Evolutionary conservation across 306 rosid genomes (phyloP).

Genomic region (Delonix regia): DNA sequence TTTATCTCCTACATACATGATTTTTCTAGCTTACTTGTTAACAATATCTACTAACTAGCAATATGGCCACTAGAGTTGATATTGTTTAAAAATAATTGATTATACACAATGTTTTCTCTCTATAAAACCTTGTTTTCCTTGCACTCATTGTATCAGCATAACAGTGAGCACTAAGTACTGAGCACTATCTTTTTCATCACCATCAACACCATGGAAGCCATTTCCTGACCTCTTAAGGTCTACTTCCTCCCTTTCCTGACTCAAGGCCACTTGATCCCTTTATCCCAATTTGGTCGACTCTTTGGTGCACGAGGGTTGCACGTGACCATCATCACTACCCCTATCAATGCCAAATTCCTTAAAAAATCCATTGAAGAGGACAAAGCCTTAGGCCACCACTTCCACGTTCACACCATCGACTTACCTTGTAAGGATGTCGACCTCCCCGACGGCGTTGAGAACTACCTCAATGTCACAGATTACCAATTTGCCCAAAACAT

Average conservation of each 20-base stretch:
- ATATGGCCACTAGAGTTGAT: too few relatives aligned
- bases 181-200: neutral
- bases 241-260: conserved; percentile 24
- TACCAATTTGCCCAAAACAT: neutral
- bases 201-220: neutral
- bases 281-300: conserved; percentile 25
- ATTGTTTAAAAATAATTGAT: too few relatives aligned
- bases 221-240: neutral
- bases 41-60: too few relatives aligned
- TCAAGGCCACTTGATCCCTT: conserved; percentile 34
- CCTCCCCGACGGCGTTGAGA: conserved; percentile 13
- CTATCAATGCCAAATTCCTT: neutral
- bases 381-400: neutral
- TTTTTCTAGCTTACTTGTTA: too few relatives aligned
- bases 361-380: neutral
- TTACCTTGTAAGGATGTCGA: conserved; percentile 22
- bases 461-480: neutral
- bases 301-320: conserved; percentile 20
- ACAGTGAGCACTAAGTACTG: too few relatives aligned
- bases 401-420: neutral
- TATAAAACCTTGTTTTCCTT: too few relatives aligned
- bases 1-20: too few relatives aligned
- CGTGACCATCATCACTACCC: conserved; percentile 34
- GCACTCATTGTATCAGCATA: too few relatives aligned
- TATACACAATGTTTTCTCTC: too few relatives aligned